Conservation (phyloP, 441 rosid genomes). For the Eruca vesicaria region DNA sequence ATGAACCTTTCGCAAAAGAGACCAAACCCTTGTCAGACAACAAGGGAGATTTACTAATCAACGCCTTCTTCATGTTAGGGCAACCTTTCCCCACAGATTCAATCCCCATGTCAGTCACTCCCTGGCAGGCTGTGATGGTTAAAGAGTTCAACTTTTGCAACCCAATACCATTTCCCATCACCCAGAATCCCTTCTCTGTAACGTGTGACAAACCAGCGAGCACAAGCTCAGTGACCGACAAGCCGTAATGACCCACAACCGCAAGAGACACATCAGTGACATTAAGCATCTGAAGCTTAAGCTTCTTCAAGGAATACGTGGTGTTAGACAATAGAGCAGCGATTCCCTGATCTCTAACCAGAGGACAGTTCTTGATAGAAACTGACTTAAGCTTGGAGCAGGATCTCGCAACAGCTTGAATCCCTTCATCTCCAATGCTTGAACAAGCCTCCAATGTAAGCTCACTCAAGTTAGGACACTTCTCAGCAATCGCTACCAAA, state of each 20-base stretch:
- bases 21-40: constrained; percentile 82
- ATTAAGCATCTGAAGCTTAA: constrained; percentile 79
- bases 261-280: constrained; percentile 86
- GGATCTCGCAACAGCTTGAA: constrained; percentile 60
- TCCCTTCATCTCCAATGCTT: constrained; percentile 73
- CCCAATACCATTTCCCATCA: constrained; percentile 84
- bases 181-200: constrained; percentile 95
- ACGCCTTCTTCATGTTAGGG: constrained; percentile 61
- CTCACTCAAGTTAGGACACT: constrained; percentile 67
- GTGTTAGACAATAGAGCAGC: constrained; percentile 58
- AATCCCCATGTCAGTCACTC: constrained; percentile 73
- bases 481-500: constrained; percentile 66
- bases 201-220: constrained; percentile 62
- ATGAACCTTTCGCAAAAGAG: constrained; percentile 59
- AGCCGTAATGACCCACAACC: constrained; percentile 87
- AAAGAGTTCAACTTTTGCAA: constrained; percentile 64
- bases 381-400: constrained; percentile 70
- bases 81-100: constrained; percentile 76
- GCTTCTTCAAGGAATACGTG: constrained; percentile 47
- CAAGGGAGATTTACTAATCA: constrained; percentile 57
- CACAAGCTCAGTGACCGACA: constrained; percentile 57
- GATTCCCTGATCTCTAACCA: constrained; percentile 85
- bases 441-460: constrained; percentile 74
- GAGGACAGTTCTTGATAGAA: constrained; percentile 73
- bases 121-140: constrained; percentile 59